Evolutionary conservation across 768 basidiomycete species (phyloP).

Genomic region (Dentipellis fragilis): DNA sequence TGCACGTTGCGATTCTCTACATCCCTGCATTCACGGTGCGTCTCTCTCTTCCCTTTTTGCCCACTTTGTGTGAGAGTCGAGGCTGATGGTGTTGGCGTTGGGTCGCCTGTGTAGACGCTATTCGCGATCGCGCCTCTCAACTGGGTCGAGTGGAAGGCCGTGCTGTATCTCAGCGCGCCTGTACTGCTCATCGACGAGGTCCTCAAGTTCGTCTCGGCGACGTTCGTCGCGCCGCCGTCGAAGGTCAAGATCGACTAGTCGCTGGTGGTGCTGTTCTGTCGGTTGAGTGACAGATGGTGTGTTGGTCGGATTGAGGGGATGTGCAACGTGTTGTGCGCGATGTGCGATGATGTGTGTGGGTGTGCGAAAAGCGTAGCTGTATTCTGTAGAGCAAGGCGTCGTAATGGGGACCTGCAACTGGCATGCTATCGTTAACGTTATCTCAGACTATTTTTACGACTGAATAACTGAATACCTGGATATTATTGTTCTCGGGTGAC

Average conservation of each 20-base stretch:
- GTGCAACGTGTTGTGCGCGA: neutral
- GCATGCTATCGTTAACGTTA: neutral
- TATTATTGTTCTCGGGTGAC: no score
- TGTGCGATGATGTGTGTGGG: neutral
- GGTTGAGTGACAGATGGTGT: no score
- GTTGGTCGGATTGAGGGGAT: neutral
- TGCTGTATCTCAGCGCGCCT: conserved; percentile 78
- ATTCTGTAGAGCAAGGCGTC: neutral
- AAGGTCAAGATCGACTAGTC: conserved; percentile 38
- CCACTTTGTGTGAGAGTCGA: neutral
- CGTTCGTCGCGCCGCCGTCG: conserved; percentile 46
- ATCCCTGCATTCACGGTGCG: conserved; percentile 92
- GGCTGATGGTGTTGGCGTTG: neutral
- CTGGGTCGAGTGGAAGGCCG: conserved; percentile 92
- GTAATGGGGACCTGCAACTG: neutral
- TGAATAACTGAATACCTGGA: no score
- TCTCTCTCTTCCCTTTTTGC: conserved; percentile 10
- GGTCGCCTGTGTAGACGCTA: conserved; percentile 46
- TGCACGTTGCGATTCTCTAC: conserved; percentile 94
- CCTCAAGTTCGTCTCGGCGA: conserved; percentile 72
- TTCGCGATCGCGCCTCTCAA: conserved; percentile 93
- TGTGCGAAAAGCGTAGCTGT: neutral
- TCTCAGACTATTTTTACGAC: no score
- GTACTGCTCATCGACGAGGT: conserved; percentile 86
- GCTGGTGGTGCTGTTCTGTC: neutral